Base-by-base conservation (phyloP, 306 rosid genomes). In the Boehmeria nivea region DNA sequence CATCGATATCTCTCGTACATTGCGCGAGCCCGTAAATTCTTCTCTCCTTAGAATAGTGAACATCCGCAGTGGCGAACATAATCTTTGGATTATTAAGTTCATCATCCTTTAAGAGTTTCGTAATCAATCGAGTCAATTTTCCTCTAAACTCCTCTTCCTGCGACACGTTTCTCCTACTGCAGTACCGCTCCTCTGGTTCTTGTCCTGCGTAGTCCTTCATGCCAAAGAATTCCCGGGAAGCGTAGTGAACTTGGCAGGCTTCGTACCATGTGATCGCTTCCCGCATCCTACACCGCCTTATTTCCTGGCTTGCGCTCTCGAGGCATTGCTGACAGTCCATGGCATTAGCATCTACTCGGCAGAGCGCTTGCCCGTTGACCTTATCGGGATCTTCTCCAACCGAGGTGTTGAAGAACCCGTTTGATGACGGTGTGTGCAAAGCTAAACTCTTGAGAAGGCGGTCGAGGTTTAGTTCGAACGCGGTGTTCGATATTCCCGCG, bases 1-100 rank as follows among this genome's bases (percentile, higher is more conserved):
- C 2, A 9, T 75, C 17, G 2, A 81, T 63, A 60, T 81, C 88
- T 72, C 72, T 68, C 0, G 79, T 81, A 46, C 88, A 81, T 54
- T 81, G 88, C 14, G 71, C 81, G 0, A 85, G 70, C 5, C 94
- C 94, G 72, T 81, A 85, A 20, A 81, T 60, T 20, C 34, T 71
- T 22, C 11, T 31, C 12, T 36, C 49, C 53, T 44, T 49, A 3
- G 69, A 56, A 62, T 40, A 59, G 0, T 15, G 11, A 13, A 70
- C 43, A 20, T 73, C 72, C 15, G 79, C 79, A 9, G 76, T 54
- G 10, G 85, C 82, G 60, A 84, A 84, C 93, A 72, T 78, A 16
- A 33, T 40, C 12, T 23, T 57, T 1, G 55, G 23, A 28, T 55
- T 63, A 54, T 12, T 12, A 40, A 25, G 68, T 10, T 76, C 69